phyloP scores from a whole-genome alignment of 2,329 filamentous ascomycete species.

The Fusarium euwallaceae region DNA sequence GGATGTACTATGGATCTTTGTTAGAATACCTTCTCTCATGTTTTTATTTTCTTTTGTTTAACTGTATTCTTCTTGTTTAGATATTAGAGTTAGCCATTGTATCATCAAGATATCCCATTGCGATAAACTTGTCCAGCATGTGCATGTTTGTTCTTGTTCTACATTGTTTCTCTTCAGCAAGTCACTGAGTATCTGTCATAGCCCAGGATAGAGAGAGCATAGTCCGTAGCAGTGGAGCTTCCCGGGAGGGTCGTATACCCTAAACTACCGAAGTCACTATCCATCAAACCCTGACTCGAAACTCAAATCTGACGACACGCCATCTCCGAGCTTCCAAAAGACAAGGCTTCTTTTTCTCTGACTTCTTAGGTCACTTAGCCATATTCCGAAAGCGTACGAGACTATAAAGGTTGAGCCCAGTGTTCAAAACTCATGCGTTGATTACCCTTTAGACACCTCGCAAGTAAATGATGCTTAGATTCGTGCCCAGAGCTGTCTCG shows the following conservation, averaged over 20 bases:
- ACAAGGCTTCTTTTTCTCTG: neutral
- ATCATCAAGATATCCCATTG: neutral
- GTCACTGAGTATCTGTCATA: neutral
- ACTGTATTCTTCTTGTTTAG: neutral
- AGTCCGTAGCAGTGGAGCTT: neutral
- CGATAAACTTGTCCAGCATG: neutral
- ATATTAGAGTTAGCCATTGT: constrained; percentile 1
- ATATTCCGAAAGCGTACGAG: too few species aligned
- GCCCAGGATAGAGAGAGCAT: neutral
- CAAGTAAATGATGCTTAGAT: too few species aligned
- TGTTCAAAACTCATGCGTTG: too few species aligned
- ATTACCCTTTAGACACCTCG: too few species aligned
- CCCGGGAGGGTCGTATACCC: neutral
- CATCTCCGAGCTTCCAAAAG: neutral
- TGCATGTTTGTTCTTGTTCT: neutral
- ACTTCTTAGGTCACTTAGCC: too few species aligned
- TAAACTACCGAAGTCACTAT: neutral
- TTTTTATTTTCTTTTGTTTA: neutral
- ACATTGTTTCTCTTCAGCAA: neutral
- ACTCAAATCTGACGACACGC: neutral
- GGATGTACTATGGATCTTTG: constrained; percentile 8
- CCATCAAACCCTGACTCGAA: neutral
- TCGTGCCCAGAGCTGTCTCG: too few species aligned
- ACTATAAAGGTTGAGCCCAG: too few species aligned
- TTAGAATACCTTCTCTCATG: constrained; percentile 2